phyloP scores from a whole-genome alignment of 768 basidiomycete species.

The Boletus tylopilopsis region DNA sequence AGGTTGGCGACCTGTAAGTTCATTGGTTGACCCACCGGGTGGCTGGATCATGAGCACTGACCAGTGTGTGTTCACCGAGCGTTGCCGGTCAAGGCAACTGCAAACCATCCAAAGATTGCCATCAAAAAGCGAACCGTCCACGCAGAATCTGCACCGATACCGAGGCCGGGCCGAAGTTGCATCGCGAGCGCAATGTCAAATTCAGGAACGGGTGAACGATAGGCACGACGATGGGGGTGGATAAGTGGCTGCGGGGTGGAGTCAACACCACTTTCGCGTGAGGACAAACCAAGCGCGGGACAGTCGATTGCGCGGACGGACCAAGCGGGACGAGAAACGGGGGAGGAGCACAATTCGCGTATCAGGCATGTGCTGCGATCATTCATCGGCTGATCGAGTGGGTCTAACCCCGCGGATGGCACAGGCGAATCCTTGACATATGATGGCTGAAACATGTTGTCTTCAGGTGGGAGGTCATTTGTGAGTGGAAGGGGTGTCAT shows the following conservation, averaged over 20 bases:
- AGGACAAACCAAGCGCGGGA: constrained; percentile 18
- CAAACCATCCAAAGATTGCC: constrained; percentile 77
- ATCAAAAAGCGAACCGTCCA: constrained; percentile 80
- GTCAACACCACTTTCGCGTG: constrained; percentile 4
- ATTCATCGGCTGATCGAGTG: constrained; percentile 6
- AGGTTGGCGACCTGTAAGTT: background rate
- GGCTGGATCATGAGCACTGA: background rate
- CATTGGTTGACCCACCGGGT: background rate
- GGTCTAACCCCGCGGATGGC: background rate
- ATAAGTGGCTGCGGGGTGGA: constrained; percentile 10
- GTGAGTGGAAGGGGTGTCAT: constrained; percentile 17
- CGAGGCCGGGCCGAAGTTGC: constrained; percentile 72
- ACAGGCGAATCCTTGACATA: constrained; percentile 13
- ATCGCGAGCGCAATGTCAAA: constrained; percentile 70
- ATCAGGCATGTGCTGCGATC: constrained; percentile 13
- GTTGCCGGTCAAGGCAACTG: constrained; percentile 49
- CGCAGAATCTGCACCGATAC: constrained; percentile 66
- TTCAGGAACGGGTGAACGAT: constrained; percentile 43
- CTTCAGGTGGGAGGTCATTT: constrained; percentile 20
- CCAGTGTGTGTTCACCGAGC: constrained; percentile 11
- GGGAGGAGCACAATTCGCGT: constrained; percentile 12
- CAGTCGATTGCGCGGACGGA: constrained; percentile 27
- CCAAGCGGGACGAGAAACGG: constrained; percentile 26
- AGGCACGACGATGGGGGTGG: constrained; percentile 23
- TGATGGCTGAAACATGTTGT: constrained; percentile 4